These are phyloP conservation scores for Penicillium turbatum DNA, from an alignment of 495 filamentous ascomycete genomes.

Conservation along the genomic window DNA sequence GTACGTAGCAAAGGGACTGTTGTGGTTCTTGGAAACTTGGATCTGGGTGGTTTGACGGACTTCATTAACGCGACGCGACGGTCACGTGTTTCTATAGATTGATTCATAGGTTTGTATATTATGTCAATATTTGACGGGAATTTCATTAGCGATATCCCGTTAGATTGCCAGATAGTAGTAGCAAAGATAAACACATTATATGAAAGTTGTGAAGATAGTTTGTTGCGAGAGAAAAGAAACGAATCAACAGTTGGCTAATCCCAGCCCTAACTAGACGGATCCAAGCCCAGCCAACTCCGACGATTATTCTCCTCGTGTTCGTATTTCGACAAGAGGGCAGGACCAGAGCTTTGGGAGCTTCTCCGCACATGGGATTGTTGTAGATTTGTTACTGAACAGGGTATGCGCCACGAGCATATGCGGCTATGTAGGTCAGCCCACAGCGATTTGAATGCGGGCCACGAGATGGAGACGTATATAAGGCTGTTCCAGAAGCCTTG, in stretches of 20 bases:
- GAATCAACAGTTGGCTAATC: background rate
- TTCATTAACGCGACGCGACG: conserved; percentile 18
- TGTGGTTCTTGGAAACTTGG: conserved; percentile 11
- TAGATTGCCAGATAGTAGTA: background rate
- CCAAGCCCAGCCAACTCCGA: conserved; percentile 1
- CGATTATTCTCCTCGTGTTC: background rate
- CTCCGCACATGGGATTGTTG: background rate
- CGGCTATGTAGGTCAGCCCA: conserved; percentile 12
- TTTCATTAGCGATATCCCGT: background rate
- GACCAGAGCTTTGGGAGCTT: background rate
- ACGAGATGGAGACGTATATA: conserved; percentile 69
- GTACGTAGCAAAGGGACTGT: background rate
- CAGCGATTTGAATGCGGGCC: conserved; percentile 30
- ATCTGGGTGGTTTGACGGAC: conserved; percentile 6
- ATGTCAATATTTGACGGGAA: background rate
- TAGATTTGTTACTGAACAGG: background rate
- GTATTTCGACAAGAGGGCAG: background rate
- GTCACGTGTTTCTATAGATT: conserved; percentile 14
- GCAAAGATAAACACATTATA: background rate
- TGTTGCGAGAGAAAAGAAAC: background rate
- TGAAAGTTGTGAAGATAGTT: background rate
- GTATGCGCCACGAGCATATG: background rate
- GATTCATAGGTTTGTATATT: background rate
- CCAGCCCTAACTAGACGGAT: conserved; percentile 3
- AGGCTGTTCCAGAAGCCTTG: conserved; percentile 87